phyloP scores from a whole-genome alignment of 345 rosid genomes.

The Angophora floribunda region DNA sequence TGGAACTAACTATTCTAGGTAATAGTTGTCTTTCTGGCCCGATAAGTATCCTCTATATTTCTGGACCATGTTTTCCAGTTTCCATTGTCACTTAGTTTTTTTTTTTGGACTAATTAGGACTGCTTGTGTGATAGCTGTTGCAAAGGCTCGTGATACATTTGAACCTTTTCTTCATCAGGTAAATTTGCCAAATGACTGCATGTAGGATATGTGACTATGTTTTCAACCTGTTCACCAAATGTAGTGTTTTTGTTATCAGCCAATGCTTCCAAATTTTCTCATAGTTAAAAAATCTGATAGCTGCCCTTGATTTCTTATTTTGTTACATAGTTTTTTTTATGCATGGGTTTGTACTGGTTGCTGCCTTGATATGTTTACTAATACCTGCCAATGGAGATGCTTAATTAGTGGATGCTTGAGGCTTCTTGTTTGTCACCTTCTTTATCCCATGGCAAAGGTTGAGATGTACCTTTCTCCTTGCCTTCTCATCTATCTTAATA shows the following conservation, averaged over 20 bases:
- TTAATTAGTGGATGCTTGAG: neutral
- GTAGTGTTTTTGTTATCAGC: neutral
- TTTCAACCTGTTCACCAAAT: neutral
- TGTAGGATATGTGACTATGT: neutral
- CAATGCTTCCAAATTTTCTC: neutral
- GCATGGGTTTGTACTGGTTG: neutral
- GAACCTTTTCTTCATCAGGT: slow-evolving; percentile 98
- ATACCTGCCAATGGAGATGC: neutral
- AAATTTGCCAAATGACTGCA: neutral
- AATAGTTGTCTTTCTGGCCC: neutral
- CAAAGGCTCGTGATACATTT: slow-evolving; percentile 92
- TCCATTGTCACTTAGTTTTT: neutral
- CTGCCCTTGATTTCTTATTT: neutral
- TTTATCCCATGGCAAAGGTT: neutral
- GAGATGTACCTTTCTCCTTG: neutral
- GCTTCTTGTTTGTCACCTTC: neutral
- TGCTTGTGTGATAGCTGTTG: slow-evolving; percentile 96
- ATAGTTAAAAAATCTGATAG: neutral
- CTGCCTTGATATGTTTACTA: neutral
- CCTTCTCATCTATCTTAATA: neutral
- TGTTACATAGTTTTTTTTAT: neutral
- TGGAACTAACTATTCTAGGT: slow-evolving; percentile 96
- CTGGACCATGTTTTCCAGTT: neutral
- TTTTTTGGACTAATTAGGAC: slow-evolving; percentile 47
- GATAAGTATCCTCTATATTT: neutral